A percentile compares a stretch with the other conserved stretches of the same genome.
phyloP scores from a whole-genome alignment of 1,284 basidiomycete genomes.

The Sporisorium scitamineum region DNA sequence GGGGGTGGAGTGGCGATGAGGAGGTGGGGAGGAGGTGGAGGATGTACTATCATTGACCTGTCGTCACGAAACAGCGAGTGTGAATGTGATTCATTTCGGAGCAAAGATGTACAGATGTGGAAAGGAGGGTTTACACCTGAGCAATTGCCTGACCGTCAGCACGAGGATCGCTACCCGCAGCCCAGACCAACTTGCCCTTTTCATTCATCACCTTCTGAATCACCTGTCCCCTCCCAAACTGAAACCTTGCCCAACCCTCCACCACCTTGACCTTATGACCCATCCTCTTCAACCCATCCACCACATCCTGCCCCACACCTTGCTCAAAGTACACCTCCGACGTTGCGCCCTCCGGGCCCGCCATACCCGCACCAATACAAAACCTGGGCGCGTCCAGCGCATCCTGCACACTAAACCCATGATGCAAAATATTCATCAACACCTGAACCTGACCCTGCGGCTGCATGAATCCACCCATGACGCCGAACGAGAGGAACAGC shows the following conservation, averaged over 20 bases:
- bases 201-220: conserved; percentile 33
- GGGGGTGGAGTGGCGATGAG: conserved; percentile 30
- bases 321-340: conserved; percentile 90
- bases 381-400: conserved; percentile 90
- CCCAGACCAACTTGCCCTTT: conserved; percentile 49
- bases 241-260: conserved; percentile 75
- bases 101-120: background rate
- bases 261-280: conserved; percentile 83
- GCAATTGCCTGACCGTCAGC: conserved; percentile 82
- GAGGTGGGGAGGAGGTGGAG: conserved; percentile 18
- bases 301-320: conserved; percentile 76
- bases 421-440: conserved; percentile 83
- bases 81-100: background rate
- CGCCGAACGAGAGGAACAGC: conserved; percentile 87
- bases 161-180: conserved; percentile 44
- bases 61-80: background rate
- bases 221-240: conserved; percentile 87
- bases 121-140: conserved; percentile 76
- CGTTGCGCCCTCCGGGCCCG: conserved; percentile 77
- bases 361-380: conserved; percentile 87
- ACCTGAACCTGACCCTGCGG: conserved; percentile 93
- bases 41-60: conserved; percentile 44
- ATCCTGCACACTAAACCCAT: conserved; percentile 78
- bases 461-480: conserved; percentile 94
- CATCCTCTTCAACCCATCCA: conserved; percentile 75